Conservation (phyloP, 441 rosid species). For the Kokia cookei region DNA sequence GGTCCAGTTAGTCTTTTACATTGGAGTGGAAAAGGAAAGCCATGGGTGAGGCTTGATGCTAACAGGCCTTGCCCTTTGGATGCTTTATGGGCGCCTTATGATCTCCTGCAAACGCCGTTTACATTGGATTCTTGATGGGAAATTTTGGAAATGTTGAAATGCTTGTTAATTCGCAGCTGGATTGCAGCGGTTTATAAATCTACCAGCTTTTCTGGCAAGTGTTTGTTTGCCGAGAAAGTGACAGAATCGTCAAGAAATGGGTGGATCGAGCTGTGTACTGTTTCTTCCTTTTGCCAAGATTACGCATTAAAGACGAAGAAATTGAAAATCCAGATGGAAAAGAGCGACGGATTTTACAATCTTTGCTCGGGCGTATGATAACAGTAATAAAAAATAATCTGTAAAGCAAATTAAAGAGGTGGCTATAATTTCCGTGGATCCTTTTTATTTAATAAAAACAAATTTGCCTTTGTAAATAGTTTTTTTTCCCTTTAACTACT, state of each 20-base stretch:
- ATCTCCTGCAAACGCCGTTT: constrained; percentile 70
- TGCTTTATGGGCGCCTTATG: constrained; percentile 90
- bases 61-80: constrained; percentile 37
- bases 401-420: not conserved
- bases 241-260: not conserved
- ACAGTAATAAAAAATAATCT: not conserved
- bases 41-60: constrained; percentile 76
- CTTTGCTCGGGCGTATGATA: not conserved
- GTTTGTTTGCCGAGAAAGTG: not conserved
- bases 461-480: not conserved
- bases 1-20: constrained; percentile 89
- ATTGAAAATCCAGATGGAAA: not conserved
- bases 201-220: not conserved
- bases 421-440: not conserved
- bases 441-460: not conserved
- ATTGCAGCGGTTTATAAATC: not conserved
- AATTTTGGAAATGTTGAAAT: not conserved
- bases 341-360: not conserved
- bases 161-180: not conserved
- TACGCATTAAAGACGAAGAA: not conserved
- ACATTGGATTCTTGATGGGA: constrained; percentile 44
- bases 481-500: no score
- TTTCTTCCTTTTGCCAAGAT: not conserved
- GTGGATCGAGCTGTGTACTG: not conserved
- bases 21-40: constrained; percentile 99